A percentile compares a stretch with the other conserved stretches of the same genome.
Evolutionary conservation across 192 early-diverging fungal genomes (phyloP).

Genomic region (Coemansia sp.): DNA sequence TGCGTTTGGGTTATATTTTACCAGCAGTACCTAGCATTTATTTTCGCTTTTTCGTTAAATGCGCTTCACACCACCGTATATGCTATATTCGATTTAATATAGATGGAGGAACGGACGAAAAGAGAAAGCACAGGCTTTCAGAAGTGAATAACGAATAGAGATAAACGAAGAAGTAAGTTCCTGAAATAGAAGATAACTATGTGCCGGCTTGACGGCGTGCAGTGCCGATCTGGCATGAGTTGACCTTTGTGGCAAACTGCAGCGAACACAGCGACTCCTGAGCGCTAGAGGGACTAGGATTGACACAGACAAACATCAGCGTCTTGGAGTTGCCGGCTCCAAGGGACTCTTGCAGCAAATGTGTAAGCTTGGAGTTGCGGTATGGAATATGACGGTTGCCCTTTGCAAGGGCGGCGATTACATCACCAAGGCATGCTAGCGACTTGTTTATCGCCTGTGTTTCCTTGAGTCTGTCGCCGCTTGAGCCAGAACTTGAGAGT

Average conservation of each 20-base stretch:
- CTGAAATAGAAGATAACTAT: conserved; percentile 3
- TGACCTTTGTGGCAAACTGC: conserved; percentile 95
- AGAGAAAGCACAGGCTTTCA: background rate
- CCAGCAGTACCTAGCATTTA: no score
- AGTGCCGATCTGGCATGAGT: conserved; percentile 85
- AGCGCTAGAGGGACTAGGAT: conserved; percentile 75
- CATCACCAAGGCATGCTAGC: conserved; percentile 84
- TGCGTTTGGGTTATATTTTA: no score
- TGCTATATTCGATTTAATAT: no score
- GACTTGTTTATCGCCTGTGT: conserved; percentile 97
- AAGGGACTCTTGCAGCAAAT: conserved; percentile 59
- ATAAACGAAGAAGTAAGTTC: background rate
- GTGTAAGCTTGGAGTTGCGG: conserved; percentile 85
- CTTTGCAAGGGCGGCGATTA: conserved; percentile 81
- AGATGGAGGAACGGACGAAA: no score
- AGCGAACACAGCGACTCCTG: conserved; percentile 87
- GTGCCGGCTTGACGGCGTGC: conserved; percentile 56
- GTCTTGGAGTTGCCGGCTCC: conserved; percentile 92
- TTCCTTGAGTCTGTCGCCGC: conserved; percentile 86
- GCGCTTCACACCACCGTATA: no score
- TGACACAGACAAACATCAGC: conserved; percentile 98
- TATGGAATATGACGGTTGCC: conserved; percentile 85
- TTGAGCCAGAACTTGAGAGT: conserved; percentile 75
- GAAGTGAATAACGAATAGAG: conserved; percentile 2
- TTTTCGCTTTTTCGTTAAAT: no score